A percentile compares a stretch with the other conserved stretches of the same genome.
Evolutionary conservation across 2,329 filamentous ascomycete species (phyloP).

Genomic region (Rutstroemia sp.): DNA sequence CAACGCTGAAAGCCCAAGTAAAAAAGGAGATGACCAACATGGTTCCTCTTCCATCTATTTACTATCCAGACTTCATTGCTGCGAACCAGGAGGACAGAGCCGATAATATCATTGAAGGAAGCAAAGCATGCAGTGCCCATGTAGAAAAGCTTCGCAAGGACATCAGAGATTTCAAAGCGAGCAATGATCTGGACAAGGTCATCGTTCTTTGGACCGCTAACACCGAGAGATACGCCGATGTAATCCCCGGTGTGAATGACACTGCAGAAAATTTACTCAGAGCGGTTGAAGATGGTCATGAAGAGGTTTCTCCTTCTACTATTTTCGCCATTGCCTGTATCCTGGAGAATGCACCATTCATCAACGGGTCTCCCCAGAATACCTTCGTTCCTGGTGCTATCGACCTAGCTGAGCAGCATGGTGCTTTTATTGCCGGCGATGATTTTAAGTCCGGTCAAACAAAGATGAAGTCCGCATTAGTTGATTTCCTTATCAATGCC

Average conservation of each 20-base stretch:
- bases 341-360: constrained; percentile 84
- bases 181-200: constrained; percentile 83
- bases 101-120: constrained; percentile 79
- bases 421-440: constrained; percentile 90
- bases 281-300: constrained; percentile 78
- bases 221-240: constrained; percentile 91
- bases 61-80: constrained; percentile 99
- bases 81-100: constrained; percentile 96
- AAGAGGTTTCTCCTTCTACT: constrained; percentile 90
- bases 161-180: constrained; percentile 87
- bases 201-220: constrained; percentile 98
- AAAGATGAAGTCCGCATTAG: constrained; percentile 99
- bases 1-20: constrained; percentile 79
- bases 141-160: constrained; percentile 90
- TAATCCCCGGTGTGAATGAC: constrained; percentile 86
- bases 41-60: constrained; percentile 87
- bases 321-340: constrained; percentile 94
- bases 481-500: constrained; percentile 97
- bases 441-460: constrained; percentile 99
- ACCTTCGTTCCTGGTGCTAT: constrained; percentile 94
- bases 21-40: constrained; percentile 88
- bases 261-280: constrained; percentile 89
- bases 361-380: constrained; percentile 99
- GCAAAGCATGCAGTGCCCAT: constrained; percentile 78
- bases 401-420: constrained; percentile 77